Percentiles rank a stretch among this genome's conserved stretches.
These are phyloP conservation scores for Aquilaria sinensis DNA, from an alignment of 345 rosid species.

Conservation along the genomic window DNA sequence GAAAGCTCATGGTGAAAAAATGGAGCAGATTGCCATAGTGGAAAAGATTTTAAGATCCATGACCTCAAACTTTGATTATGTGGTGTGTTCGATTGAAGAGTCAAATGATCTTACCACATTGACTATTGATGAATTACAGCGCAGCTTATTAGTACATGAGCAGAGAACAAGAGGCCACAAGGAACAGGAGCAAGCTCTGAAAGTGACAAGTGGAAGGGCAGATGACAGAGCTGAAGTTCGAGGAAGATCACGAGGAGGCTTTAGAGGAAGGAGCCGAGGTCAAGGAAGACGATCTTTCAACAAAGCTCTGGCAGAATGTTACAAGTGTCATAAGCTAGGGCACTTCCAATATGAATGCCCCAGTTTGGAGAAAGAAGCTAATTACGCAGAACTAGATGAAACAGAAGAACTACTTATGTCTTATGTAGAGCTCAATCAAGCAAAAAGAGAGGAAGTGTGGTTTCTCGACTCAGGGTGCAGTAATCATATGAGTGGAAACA, in stretches of 20 bases:
- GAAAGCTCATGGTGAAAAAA: too few relatives aligned
- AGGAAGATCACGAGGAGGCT: background rate
- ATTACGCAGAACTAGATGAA: background rate
- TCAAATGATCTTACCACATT: too few relatives aligned
- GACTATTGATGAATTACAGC: too few relatives aligned
- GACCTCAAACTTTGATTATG: too few relatives aligned
- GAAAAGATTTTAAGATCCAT: too few relatives aligned
- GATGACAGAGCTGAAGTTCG: background rate
- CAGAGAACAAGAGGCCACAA: too few relatives aligned
- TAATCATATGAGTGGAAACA: too few relatives aligned
- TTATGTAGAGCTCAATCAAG: background rate
- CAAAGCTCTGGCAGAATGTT: background rate
- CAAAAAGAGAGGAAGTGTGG: background rate
- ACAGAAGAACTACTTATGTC: slow-evolving; percentile 1
- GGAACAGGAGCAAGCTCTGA: too few relatives aligned
- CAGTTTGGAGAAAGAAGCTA: background rate
- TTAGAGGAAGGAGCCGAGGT: background rate
- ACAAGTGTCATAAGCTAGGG: slow-evolving; percentile 3
- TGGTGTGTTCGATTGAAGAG: too few relatives aligned
- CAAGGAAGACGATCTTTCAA: background rate
- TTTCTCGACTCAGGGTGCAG: background rate
- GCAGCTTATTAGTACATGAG: too few relatives aligned
- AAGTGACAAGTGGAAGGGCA: too few relatives aligned
- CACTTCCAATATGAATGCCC: slow-evolving; percentile 2
- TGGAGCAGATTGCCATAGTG: too few relatives aligned